Evolutionary conservation across 106 monocot genomes (phyloP), one percentile per base, ranked within the genome.

Genomic region (Chionographis japonica): DNA sequence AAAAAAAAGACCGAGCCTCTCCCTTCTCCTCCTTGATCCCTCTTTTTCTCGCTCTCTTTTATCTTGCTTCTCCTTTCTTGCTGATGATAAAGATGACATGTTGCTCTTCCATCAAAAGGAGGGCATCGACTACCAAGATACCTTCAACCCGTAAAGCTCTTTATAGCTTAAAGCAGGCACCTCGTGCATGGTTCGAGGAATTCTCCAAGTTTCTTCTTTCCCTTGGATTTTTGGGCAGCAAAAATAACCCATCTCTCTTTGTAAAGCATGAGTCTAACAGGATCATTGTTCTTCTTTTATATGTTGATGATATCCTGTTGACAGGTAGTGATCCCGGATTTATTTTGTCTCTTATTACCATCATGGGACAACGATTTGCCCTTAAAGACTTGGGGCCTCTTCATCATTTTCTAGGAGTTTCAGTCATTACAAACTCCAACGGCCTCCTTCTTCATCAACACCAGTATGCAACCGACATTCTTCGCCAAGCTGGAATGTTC

Each of bases 131-230:
- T 71, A 71, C 10, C 3, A 6, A 0, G 59, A 71, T 2, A 71
- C 70, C 10, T 71, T 58, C 35, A 74, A 51, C 50, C 73, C 63
- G 62, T 10, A 72, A 72, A 11, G 12, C 63, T 17, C 8, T 73
- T 3, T 73, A 73, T 73, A 63, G 73, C 1, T 37, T 73, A 0
- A 73, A 63, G 10, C 73, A 65, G 19, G 49, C 73, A 1, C 62
- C 63, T 0, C 17, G 62, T 1, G 40, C 63, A 8, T 73, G 64
- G 73, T 64, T 38, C 16, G 3, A 36, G 1, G 54, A 7, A 8
- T 17, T 73, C 15, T 3, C 8, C 5, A 1, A 7, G 2, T 50
- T 35, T 50, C 8, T 50, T 1, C 19, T 51, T 16, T 8, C 18
- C 4, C 12, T 68, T 68, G 51, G 37, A 35, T 53, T 68, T 15